Percentiles rank a stretch among this genome's conserved stretches.
Conservation (phyloP, 192 early-diverging fungal genomes). For the Pilaira anomala region DNA sequence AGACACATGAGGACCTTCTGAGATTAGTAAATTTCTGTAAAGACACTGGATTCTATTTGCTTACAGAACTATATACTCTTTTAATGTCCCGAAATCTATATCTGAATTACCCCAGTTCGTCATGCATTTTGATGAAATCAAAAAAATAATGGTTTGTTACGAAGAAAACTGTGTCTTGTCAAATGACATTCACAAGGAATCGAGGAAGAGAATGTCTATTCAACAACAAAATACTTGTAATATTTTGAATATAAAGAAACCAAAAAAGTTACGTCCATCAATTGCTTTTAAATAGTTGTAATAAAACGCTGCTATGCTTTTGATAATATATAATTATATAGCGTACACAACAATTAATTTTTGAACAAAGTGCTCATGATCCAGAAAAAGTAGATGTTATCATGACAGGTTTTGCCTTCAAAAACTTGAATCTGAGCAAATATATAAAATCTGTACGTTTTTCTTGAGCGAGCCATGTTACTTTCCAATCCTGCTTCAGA, state of each 20-base stretch:
- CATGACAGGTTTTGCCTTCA: conserved; percentile 12
- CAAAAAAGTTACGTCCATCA: conserved; percentile 16
- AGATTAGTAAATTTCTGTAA: conserved; percentile 2
- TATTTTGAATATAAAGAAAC: conserved; percentile 17
- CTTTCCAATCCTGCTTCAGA: conserved; percentile 1
- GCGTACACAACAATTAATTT: conserved; percentile 16
- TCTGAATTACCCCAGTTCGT: not conserved
- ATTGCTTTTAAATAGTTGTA: conserved; percentile 18
- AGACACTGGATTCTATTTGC: not conserved
- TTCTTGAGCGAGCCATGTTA: conserved; percentile 10
- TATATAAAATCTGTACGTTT: conserved; percentile 12
- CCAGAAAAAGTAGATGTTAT: conserved; percentile 14
- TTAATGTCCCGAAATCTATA: not conserved
- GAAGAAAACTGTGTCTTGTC: not conserved
- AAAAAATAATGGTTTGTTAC: not conserved
- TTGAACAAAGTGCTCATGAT: conserved; percentile 16
- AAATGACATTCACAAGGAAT: not conserved
- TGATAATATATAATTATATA: conserved; percentile 18
- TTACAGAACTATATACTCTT: conserved; percentile 4
- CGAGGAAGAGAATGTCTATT: conserved; percentile 17
- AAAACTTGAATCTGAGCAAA: conserved; percentile 11
- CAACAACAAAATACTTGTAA: conserved; percentile 15
- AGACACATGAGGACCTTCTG: conserved; percentile 3
- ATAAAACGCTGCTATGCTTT: conserved; percentile 14
- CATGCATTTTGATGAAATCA: conserved; percentile 2